phyloP scores from a whole-genome alignment of 805 yeast species.

The Candida suzukii region DNA sequence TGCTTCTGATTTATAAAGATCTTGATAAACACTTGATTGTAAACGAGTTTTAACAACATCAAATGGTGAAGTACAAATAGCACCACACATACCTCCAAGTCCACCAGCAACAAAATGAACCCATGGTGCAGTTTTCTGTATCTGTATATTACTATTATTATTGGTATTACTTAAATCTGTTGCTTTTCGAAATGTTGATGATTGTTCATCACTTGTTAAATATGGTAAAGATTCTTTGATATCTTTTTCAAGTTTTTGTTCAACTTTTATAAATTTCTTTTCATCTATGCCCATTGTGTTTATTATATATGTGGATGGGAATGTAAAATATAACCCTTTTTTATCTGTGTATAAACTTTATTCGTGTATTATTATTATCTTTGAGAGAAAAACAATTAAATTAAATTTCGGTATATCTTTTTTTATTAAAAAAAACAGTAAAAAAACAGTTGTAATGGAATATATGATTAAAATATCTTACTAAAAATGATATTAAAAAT shows the following conservation, averaged over 20 bases:
- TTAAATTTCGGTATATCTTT: too few species aligned
- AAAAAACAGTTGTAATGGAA: too few species aligned
- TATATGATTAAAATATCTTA: too few species aligned
- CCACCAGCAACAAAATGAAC: conserved; percentile 91
- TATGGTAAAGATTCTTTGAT: conserved; percentile 55
- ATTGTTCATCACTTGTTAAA: conserved; percentile 67
- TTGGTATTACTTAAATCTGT: conserved; percentile 18
- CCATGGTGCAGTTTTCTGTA: conserved; percentile 32
- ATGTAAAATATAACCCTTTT: too few species aligned
- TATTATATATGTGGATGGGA: not conserved
- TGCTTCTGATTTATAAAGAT: conserved; percentile 41
- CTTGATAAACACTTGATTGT: conserved; percentile 78
- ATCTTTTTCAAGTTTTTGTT: conserved; percentile 28
- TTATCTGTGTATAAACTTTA: too few species aligned
- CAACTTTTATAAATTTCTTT: conserved; percentile 10
- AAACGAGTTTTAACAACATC: conserved; percentile 94
- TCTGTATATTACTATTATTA: conserved; percentile 1
- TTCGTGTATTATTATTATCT: too few species aligned
- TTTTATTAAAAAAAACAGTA: too few species aligned
- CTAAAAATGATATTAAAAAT: too few species aligned
- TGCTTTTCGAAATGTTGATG: conserved; percentile 39
- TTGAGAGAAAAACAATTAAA: too few species aligned
- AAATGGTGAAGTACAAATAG: conserved; percentile 86
- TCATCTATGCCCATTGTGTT: not conserved
- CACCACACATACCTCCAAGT: conserved; percentile 97